Base-by-base conservation (phyloP, 495 filamentous ascomycete genomes). In the Tuber borchii region DNA sequence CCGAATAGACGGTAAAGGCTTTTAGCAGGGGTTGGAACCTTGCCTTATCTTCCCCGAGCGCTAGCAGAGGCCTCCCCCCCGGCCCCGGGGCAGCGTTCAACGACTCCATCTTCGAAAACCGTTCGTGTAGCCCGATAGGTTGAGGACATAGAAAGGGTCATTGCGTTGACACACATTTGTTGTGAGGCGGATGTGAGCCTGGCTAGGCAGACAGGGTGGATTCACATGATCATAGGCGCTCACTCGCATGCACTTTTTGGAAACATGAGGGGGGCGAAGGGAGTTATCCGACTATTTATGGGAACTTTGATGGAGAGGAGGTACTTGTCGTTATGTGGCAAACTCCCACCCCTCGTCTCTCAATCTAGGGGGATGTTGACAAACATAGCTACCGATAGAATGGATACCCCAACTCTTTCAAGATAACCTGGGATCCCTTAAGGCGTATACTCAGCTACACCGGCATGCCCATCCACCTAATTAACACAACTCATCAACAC, bases 181-280 rank as follows among this genome's bases (percentile, higher is more conserved):
- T 89, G 88, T 80, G 86, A 87, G 14, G 84, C 87, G 65, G 88
- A 90, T 79, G 84, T 87, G 76, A 43, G 7, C 88, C 19, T 79
- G 82, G 61, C n/a, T 16, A 45, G 22, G 80, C 5, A 85, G 56
- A 88, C 86, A 0, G 84, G 83, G 31, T 88, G 87, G 1, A 83
- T 90, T 40, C 83, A 88, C 34, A 84, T 90, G 31, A 89, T 90
- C 83, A 81, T 83, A 61, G 79, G 88, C 19, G 88, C 88, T 56
- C 89, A 90, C 83, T 87, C 85, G 69, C 88, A 90, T 80, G 90
- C 88, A n/a, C 85, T 85, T 2, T 84, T 90, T 17, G 88, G 88
- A 42, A 80, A 87, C 78, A 84, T 87, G 78, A 77, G 76, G 17
- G 87, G 83, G 42, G 86, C 88, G 45, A 80, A 81, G 69, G 88